Evolutionary conservation across 208 protist species (phyloP).

Genomic region (Trypanosoma avium): DNA sequence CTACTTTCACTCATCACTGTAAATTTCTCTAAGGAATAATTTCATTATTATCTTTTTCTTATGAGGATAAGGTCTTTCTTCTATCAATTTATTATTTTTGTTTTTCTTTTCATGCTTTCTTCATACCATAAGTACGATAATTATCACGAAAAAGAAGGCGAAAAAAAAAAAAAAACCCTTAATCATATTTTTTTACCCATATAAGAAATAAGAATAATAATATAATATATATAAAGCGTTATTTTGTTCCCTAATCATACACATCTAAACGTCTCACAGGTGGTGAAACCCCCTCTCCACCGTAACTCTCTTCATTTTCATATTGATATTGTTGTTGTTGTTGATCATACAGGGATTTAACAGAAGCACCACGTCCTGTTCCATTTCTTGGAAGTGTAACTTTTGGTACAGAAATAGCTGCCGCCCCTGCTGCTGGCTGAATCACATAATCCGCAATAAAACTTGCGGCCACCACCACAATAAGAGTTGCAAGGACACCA

Average conservation of each 20-base stretch:
- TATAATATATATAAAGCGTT: neutral
- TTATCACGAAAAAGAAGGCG: neutral
- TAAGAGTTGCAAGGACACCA: slow-evolving; percentile 41
- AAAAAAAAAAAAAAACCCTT: neutral
- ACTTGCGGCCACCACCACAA: slow-evolving; percentile 34
- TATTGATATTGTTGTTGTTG: neutral
- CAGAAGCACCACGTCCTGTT: too few relatives aligned
- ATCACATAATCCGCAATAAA: slow-evolving; percentile 61
- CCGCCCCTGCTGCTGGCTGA: slow-evolving; percentile 34
- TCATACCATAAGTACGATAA: neutral
- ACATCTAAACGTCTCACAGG: slow-evolving; percentile 11
- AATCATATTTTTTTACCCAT: neutral
- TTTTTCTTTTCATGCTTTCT: neutral
- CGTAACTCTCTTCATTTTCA: neutral
- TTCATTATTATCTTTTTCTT: too few relatives aligned
- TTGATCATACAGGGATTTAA: neutral
- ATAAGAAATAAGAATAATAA: neutral
- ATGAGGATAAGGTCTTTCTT: too few relatives aligned
- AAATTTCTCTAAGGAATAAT: too few relatives aligned
- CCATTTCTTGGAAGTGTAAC: neutral
- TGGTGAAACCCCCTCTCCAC: neutral
- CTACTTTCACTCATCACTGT: too few relatives aligned
- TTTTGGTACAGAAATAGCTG: neutral
- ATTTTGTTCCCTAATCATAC: slow-evolving; percentile 4
- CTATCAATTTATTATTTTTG: too few relatives aligned